Evolutionary conservation across 2,329 filamentous ascomycete genomes (phyloP), one percentile per base, ranked within the genome.

Genomic region (Metarhizium humberi): DNA sequence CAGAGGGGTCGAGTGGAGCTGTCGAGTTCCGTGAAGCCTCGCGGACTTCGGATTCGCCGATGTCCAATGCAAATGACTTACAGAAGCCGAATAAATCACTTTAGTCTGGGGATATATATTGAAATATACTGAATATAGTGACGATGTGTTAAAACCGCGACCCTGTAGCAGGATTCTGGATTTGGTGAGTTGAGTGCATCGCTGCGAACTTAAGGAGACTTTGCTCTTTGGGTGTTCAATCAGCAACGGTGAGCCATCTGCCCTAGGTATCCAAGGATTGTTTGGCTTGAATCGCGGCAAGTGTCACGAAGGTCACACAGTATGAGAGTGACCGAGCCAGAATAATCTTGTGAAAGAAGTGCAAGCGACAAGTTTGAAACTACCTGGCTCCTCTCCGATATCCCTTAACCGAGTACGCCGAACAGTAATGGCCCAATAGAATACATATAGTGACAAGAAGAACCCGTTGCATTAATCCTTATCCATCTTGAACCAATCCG

Each of bases 401-500:
- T 11, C 38, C 38, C 38, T 40, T 6, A 16, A 45, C 6, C 16
- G 52, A 20, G n/a, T 29, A n/a, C n/a, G 46, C 30, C 46, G 8
- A 51, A 50, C 50, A 29, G 34, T 42, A 25, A 38, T 20, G 25
- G 2, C 20, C 4, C 13, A 47, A 25, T 36, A 40, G 29, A 55
- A 42, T n/a, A 30, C 10, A 55, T 18, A n/a, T 36, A 45, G 32
- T 13, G 3, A 29, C 18, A 30, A 30, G 25, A 30, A 48, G 7
- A 4, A 14, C 7, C 45, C 29, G 36, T n/a, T 30, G 50, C 55
- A 55, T 57, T 47, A 59, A 54, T 67, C 63, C 50, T 61, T 61
- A 18, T 71, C 68, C 59, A 68, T 59, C 49, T 61, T 68, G 57
- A 78, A 75, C 81, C 82, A 86, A 58, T 81, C 74, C 2, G 83